A percentile compares a stretch with the other conserved stretches of the same genome.
These are phyloP conservation scores for Lonicera japonica DNA, from an alignment of 129 eudicot species.

Conservation along the genomic window DNA sequence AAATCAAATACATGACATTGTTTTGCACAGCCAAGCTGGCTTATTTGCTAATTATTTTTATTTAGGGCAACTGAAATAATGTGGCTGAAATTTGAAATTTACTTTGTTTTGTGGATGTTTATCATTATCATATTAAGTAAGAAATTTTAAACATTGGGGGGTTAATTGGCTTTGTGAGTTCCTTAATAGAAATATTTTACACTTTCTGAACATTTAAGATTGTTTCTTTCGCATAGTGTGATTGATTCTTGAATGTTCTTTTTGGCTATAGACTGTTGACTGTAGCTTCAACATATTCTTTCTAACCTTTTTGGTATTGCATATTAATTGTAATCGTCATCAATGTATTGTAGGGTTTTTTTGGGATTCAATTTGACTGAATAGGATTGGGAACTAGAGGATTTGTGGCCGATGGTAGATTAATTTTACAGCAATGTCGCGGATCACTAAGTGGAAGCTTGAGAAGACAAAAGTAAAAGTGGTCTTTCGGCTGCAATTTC, in stretches of 20 bases:
- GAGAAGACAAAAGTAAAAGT: conserved; percentile 98
- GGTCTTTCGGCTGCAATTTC: conserved; percentile 91
- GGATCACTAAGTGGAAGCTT: conserved; percentile 82
- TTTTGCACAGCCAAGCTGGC: not conserved
- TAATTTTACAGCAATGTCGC: conserved; percentile 58
- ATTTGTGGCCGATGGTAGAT: conserved; percentile 26
- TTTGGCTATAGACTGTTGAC: not conserved
- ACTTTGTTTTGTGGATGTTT: not conserved
- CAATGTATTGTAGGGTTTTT: not conserved
- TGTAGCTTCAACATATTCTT: too few relatives aligned
- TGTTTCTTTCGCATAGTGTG: not conserved
- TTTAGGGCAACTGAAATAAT: not conserved
- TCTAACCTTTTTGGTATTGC: too few relatives aligned
- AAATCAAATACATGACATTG: not conserved
- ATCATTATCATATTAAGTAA: not conserved
- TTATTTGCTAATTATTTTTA: not conserved
- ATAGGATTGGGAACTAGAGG: conserved; percentile 2
- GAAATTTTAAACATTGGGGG: not conserved
- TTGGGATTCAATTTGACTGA: not conserved
- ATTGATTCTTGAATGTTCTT: not conserved
- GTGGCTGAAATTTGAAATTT: not conserved
- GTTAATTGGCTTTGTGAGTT: not conserved
- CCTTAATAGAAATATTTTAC: not conserved
- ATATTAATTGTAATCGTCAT: not conserved
- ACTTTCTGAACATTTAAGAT: not conserved